These are phyloP conservation scores for Elasticomyces elasticus DNA, from an alignment of 495 filamentous ascomycete species.

Conservation along the genomic window DNA sequence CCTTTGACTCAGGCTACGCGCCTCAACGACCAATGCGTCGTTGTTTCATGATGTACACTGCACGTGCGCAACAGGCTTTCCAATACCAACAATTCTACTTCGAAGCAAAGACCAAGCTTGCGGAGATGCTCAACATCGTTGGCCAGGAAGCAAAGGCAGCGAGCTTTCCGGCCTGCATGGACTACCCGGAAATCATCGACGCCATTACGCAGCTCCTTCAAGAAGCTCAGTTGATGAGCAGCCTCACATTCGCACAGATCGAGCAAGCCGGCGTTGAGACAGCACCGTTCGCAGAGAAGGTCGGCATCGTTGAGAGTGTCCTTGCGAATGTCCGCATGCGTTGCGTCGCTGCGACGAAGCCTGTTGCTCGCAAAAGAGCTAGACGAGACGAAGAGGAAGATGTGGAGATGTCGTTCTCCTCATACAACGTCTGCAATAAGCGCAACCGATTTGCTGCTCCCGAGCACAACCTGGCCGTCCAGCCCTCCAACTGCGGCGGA, in stretches of 20 bases:
- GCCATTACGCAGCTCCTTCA: slow-evolving; percentile 8
- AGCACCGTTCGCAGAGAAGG: slow-evolving; percentile 7
- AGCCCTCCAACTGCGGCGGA: slow-evolving; percentile 1
- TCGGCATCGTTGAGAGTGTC: slow-evolving; percentile 2
- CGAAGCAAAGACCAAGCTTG: slow-evolving; percentile 7
- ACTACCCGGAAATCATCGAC: slow-evolving; percentile 9
- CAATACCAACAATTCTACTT: slow-evolving; percentile 12
- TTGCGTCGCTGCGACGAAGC: background rate
- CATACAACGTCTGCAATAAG: slow-evolving; percentile 3
- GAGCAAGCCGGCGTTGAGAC: slow-evolving; percentile 4
- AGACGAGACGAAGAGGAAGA: slow-evolving; percentile 14
- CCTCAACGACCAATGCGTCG: background rate
- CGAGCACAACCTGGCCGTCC: slow-evolving; percentile 6
- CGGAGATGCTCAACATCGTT: slow-evolving; percentile 7
- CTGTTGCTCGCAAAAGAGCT: slow-evolving; percentile 2
- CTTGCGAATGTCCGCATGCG: slow-evolving; percentile 4
- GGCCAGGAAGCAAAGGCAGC: slow-evolving; percentile 4
- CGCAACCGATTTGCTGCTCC: background rate
- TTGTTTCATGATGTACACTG: slow-evolving; percentile 12
- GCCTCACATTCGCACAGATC: slow-evolving; percentile 10
- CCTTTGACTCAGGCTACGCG: background rate
- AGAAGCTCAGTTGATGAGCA: slow-evolving; percentile 6
- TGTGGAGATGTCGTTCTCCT: background rate
- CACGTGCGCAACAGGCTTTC: slow-evolving; percentile 4
- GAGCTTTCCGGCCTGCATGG: slow-evolving; percentile 3